Percentiles rank a stretch among this genome's conserved stretches.
Evolutionary conservation across 163 green algal species (phyloP).

Genomic region (Scenedesmus sp.): DNA sequence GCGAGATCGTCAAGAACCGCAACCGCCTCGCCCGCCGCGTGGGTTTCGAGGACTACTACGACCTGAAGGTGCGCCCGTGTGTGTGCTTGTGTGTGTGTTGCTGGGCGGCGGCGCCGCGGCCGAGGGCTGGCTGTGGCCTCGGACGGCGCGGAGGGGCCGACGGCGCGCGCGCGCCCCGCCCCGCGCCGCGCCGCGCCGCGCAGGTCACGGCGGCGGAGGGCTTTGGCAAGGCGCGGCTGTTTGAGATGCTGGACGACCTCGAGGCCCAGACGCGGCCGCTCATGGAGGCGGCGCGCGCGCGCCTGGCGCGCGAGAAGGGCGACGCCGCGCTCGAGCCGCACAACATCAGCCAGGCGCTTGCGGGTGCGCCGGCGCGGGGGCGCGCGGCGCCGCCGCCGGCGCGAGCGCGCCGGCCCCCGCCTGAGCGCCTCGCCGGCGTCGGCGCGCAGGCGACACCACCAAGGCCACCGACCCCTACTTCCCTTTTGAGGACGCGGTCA

Average conservation of each 20-base stretch:
- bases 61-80: constrained; percentile 67
- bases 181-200: not conserved
- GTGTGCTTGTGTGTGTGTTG: not conserved
- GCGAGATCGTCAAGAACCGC: constrained; percentile 82
- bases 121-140: not conserved
- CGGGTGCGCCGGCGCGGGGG: constrained; percentile 57
- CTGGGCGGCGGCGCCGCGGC: not conserved
- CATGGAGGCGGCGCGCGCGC: constrained; percentile 61
- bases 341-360: constrained; percentile 76
- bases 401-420: no score
- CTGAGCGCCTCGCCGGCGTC: no score
- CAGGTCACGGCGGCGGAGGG: constrained; percentile 81
- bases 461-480: constrained; percentile 80
- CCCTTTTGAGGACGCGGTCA: constrained; percentile 75
- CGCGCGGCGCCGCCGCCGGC: no score
- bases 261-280: constrained; percentile 68
- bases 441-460: constrained; percentile 58
- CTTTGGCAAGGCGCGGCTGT: constrained; percentile 79
- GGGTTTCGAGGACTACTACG: constrained; percentile 84
- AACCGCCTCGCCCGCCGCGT: constrained; percentile 73
- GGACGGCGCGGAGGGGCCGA: not conserved
- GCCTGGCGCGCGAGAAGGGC: constrained; percentile 76
- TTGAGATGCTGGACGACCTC: constrained; percentile 78
- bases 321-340: constrained; percentile 69
- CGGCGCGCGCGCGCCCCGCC: not conserved